Conservation (phyloP, 176 grass and related monocot species). For the Typha latifolia region DNA sequence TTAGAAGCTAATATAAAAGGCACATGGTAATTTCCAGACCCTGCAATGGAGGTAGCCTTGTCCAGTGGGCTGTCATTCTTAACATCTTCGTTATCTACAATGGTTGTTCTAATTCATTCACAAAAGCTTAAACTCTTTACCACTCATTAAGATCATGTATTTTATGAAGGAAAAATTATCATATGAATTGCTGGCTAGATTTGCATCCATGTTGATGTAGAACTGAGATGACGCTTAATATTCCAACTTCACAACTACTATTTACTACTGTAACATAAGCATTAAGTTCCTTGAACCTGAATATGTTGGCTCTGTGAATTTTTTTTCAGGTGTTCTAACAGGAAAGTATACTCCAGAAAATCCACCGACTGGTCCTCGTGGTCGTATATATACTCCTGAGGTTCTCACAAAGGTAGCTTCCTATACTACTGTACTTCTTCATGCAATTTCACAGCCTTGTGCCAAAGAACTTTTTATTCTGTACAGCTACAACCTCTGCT, state of each 20-base stretch:
- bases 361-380: conserved; percentile 53
- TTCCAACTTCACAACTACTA: neutral
- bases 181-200: too few relatives aligned
- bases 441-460: conserved; percentile 6
- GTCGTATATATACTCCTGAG: conserved; percentile 50
- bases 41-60: too few relatives aligned
- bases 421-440: neutral
- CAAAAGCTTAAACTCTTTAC: too few relatives aligned
- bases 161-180: too few relatives aligned
- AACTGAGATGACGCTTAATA: too few relatives aligned
- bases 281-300: neutral
- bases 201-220: too few relatives aligned
- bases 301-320: neutral
- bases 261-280: neutral
- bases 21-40: too few relatives aligned
- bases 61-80: too few relatives aligned
- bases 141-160: too few relatives aligned
- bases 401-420: conserved; percentile 45
- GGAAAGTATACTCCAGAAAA: conserved; percentile 71
- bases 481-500: conserved; percentile 81
- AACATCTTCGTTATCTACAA: too few relatives aligned
- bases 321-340: conserved; percentile 42
- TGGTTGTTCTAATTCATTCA: too few relatives aligned
- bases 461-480: conserved; percentile 6
- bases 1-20: too few relatives aligned